Percentiles rank a stretch among this genome's conserved stretches.
Evolutionary conservation across 257 asterid genomes (phyloP).

Genomic region (Solanum appendiculatum): DNA sequence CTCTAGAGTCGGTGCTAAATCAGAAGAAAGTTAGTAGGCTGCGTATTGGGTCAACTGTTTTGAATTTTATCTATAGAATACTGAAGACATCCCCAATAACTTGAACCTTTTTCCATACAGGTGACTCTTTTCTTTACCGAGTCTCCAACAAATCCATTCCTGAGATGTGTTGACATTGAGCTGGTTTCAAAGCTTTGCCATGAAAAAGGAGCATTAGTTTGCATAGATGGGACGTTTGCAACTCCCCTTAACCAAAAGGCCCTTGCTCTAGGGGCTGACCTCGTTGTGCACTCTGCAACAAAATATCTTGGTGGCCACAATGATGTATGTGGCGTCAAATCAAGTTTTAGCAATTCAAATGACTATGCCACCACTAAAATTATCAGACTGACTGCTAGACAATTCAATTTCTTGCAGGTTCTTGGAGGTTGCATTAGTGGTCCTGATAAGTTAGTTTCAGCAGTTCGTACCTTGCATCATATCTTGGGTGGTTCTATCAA

Average conservation of each 20-base stretch:
- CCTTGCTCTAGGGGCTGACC: conserved; percentile 88
- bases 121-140: conserved; percentile 80
- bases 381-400: background rate
- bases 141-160: conserved; percentile 90
- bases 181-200: conserved; percentile 83
- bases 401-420: conserved; percentile 34
- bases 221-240: conserved; percentile 88
- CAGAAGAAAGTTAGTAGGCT: conserved; percentile 46
- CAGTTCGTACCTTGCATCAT: conserved; percentile 76
- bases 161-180: conserved; percentile 93
- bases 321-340: conserved; percentile 43
- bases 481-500: conserved; percentile 84
- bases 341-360: background rate
- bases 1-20: conserved; percentile 64
- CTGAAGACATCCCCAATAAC: background rate
- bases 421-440: conserved; percentile 90
- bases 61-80: background rate
- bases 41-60: background rate
- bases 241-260: conserved; percentile 95
- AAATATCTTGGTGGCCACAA: conserved; percentile 85
- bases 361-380: background rate
- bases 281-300: conserved; percentile 83
- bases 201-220: conserved; percentile 72
- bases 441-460: conserved; percentile 58
- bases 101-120: conserved; percentile 29